Evolutionary conservation across 2,329 filamentous ascomycete species (phyloP), one percentile per base, ranked within the genome.

Genomic region (Fusarium algeriense): DNA sequence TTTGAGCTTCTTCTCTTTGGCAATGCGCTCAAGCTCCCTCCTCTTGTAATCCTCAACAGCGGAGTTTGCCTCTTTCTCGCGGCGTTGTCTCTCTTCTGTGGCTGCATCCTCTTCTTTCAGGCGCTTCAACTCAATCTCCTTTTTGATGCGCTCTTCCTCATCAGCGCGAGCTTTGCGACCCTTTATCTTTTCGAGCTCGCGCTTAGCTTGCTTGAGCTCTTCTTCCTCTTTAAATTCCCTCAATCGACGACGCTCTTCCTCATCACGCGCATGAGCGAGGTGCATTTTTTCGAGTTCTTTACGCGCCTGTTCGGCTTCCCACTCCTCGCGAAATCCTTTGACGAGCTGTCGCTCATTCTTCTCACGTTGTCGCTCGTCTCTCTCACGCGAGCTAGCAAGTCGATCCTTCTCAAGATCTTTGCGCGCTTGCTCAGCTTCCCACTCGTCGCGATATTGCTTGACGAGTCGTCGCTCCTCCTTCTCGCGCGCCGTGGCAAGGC

Each of bases 21-120:
- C 82, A 37, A 78, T 79, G 28, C 78, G 78, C 57, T 82, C 80
- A 67, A 85, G 83, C 49, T 85, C 83, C 58, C 82, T 81, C 41
- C 80, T 81, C 80, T 86, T 86, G 75, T 85, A 88, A 28, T 81
- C 82, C 67, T 86, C 85, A 54, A 89, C 80, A 13, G 85, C 84
- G n/a, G 85, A 83, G 58, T 81, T 82, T 53, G 85, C 86, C 64
- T 85, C 80, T 71, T 85, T 85, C 40, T 86, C 83, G 26, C 80
- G 81, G 15, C 77, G 77, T 14, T 64, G 62, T 19, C 58, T 67
- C 60, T 81, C 78, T 66, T 83, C 82, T 66, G 71, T 55, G 19
- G 64, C 73, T 5, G 60, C 84, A 38, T 85, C 83, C 58, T 83
- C 80, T 37, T 80, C 81, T 80, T 86, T 85, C 73, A 85, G 87